Conservation (phyloP, 73 alveolate genomes). For the Uronychia setigera region DNA sequence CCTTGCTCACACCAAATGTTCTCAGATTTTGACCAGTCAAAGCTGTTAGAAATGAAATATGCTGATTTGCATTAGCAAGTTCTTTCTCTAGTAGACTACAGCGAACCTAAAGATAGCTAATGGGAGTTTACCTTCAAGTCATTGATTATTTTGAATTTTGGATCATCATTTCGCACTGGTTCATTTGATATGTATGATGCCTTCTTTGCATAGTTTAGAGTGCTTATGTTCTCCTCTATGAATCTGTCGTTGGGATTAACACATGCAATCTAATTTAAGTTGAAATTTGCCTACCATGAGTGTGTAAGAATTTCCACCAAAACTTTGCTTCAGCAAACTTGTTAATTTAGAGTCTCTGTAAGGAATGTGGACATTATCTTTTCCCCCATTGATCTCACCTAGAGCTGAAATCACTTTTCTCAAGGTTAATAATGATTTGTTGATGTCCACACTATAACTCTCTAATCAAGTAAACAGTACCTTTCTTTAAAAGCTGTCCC, state of each 20-base stretch:
- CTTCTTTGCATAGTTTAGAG: constrained; percentile 87
- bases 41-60: background rate
- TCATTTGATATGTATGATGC: constrained; percentile 87
- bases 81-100: background rate
- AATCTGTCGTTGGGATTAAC: constrained; percentile 76
- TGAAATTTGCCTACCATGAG: constrained; percentile 55
- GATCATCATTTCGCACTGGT: constrained; percentile 79
- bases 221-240: constrained; percentile 85
- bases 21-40: constrained; percentile 28
- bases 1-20: constrained; percentile 13
- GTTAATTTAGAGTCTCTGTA: constrained; percentile 92
- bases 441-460: constrained; percentile 95
- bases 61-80: constrained; percentile 9
- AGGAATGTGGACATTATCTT: constrained; percentile 62
- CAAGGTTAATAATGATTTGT: constrained; percentile 92
- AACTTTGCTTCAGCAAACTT: constrained; percentile 80
- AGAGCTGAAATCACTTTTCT: constrained; percentile 93
- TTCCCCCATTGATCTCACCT: constrained; percentile 64
- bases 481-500: constrained; percentile 90
- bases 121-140: constrained; percentile 54
- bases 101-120: constrained; percentile 8
- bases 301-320: constrained; percentile 90
- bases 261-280: constrained; percentile 78
- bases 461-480: constrained; percentile 67
- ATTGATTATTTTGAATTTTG: constrained; percentile 44